These are phyloP conservation scores for Brasenia schreberi DNA, from an alignment of 164 flowering plant genomes.

Conservation along the genomic window DNA sequence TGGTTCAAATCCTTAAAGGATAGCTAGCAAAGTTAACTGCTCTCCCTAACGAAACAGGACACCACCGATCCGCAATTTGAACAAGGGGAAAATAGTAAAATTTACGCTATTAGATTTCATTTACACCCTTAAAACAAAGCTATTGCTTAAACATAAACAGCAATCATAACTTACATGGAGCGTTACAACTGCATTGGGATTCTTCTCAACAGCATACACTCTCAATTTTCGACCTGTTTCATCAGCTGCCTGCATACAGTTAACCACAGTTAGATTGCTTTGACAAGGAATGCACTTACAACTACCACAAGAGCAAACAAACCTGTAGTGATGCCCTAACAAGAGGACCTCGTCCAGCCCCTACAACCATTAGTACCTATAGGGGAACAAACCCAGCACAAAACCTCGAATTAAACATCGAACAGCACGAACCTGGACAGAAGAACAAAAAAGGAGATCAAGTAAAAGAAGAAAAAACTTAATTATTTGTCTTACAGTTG, in stretches of 20 bases:
- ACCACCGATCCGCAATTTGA: no score
- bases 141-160: no score
- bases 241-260: constrained; percentile 65
- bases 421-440: background rate
- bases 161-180: constrained; percentile 65
- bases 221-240: constrained; percentile 82
- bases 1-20: no score
- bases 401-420: background rate
- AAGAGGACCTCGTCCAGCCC: constrained; percentile 99
- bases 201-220: constrained; percentile 96
- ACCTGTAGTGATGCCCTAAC: constrained; percentile 97
- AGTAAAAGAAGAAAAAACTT: no score
- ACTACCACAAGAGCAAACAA: background rate
- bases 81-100: no score
- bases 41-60: no score
- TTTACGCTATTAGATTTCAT: no score
- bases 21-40: no score
- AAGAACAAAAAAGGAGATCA: background rate
- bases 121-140: no score
- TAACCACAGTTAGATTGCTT: background rate
- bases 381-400: background rate
- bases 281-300: background rate
- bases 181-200: constrained; percentile 97
- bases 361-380: constrained; percentile 97
- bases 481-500: constrained; percentile 40